These are phyloP conservation scores for Aureobasidium leucospermi DNA, from an alignment of 2,329 filamentous ascomycete species.

Conservation along the genomic window DNA sequence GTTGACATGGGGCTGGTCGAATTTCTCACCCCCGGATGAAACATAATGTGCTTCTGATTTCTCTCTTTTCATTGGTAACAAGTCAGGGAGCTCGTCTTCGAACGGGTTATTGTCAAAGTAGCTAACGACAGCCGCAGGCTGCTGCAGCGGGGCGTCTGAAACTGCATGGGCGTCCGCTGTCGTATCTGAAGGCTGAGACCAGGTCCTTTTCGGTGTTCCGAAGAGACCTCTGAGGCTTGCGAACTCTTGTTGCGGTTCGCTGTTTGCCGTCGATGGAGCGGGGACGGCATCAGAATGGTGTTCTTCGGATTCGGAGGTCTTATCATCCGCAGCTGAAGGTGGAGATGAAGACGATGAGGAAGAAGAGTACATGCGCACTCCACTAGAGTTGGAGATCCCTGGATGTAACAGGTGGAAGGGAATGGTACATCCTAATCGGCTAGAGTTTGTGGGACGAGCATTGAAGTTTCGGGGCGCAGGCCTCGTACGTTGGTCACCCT, in stretches of 20 bases:
- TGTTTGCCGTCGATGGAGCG: not conserved
- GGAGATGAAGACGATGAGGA: not conserved
- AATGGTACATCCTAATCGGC: not conserved
- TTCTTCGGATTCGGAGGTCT: not conserved
- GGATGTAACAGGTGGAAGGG: not conserved
- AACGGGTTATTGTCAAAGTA: not conserved
- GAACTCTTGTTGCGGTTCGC: not conserved
- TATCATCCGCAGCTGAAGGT: not conserved
- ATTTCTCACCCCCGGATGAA: no score
- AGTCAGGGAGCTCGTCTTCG: no score
- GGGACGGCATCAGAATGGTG: not conserved
- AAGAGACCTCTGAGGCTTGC: slow-evolving; percentile 1
- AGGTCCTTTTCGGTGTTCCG: not conserved
- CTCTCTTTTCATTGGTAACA: no score
- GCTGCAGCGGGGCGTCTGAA: not conserved
- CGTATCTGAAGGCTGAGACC: not conserved
- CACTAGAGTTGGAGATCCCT: not conserved
- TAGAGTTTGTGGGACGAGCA: not conserved
- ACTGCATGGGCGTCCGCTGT: not conserved
- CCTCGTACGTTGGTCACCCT: not conserved
- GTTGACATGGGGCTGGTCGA: no score
- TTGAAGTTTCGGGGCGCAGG: not conserved
- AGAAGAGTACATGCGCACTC: not conserved
- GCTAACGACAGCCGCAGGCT: not conserved
- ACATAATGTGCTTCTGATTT: no score